Evolutionary conservation across 1,139 yeast species (phyloP).

Genomic region (Lodderomyces metapsilosis): DNA sequence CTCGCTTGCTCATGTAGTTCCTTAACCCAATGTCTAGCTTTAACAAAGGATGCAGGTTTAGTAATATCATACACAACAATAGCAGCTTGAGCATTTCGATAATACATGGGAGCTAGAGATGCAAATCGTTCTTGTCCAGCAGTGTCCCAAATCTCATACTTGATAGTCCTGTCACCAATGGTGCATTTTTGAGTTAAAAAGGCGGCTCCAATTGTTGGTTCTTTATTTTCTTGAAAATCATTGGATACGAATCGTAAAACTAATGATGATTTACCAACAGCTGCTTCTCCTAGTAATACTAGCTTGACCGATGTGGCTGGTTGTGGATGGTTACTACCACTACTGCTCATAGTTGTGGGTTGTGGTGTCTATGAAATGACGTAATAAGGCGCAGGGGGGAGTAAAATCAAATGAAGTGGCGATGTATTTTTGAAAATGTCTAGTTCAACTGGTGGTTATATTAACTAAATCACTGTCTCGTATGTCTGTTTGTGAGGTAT

Average conservation of each 20-base stretch:
- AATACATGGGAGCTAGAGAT: slow-evolving; percentile 95
- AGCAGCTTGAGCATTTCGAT: slow-evolving; percentile 98
- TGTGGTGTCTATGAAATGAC: background rate
- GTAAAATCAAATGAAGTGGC: no score
- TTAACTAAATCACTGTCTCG: no score
- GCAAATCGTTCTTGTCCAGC: slow-evolving; percentile 99
- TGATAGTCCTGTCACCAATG: slow-evolving; percentile 84
- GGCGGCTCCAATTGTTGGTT: slow-evolving; percentile 98
- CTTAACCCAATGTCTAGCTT: slow-evolving; percentile 99
- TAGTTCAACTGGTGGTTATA: no score
- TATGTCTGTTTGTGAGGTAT: no score
- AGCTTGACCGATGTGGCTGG: slow-evolving; percentile 62
- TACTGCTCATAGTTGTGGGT: no score
- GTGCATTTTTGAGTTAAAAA: slow-evolving; percentile 93
- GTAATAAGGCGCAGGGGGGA: background rate
- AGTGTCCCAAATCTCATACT: slow-evolving; percentile 98
- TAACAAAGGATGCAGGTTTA: slow-evolving; percentile 94
- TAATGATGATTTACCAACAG: slow-evolving; percentile 93
- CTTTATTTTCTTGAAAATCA: slow-evolving; percentile 94
- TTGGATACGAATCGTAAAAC: slow-evolving; percentile 92
- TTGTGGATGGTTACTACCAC: slow-evolving; percentile 14
- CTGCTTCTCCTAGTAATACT: slow-evolving; percentile 93
- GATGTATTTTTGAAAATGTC: no score
- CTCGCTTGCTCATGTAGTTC: slow-evolving; percentile 95
- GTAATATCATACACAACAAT: slow-evolving; percentile 94